phyloP scores from a whole-genome alignment of 179 eudicot genomes.

The Beta lomatogona region DNA sequence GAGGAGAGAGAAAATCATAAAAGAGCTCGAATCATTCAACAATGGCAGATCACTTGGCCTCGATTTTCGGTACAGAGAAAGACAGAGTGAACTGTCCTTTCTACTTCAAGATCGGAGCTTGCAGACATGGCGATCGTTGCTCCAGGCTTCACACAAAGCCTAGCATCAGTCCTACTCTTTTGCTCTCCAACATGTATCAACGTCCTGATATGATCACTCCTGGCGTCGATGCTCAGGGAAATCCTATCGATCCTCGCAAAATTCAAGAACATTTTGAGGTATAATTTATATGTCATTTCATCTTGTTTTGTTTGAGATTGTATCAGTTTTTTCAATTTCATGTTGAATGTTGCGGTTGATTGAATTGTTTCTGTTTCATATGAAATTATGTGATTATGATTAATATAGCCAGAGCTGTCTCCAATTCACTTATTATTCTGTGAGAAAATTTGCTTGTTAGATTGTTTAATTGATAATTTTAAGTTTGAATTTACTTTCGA shows the following conservation, averaged over 20 bases:
- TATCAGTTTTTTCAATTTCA: background rate
- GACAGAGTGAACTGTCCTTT: constrained; percentile 79
- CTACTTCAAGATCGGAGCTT: constrained; percentile 86
- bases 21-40: background rate
- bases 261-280: constrained; percentile 73
- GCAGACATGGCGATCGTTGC: constrained; percentile 78
- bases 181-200: constrained; percentile 76
- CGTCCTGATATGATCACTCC: constrained; percentile 82
- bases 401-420: background rate
- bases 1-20: background rate
- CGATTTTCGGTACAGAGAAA: constrained; percentile 77
- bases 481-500: background rate
- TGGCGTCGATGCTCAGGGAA: constrained; percentile 73
- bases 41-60: constrained; percentile 82
- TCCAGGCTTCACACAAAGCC: constrained; percentile 77
- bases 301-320: background rate
- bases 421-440: background rate
- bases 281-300: background rate
- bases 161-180: constrained; percentile 61
- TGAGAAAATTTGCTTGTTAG: background rate
- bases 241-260: constrained; percentile 63
- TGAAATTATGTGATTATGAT: background rate
- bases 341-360: background rate
- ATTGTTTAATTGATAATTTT: background rate
- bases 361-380: background rate